phyloP scores from a whole-genome alignment of 2,329 filamentous ascomycete species.

The Cyphellophora attinorum region DNA sequence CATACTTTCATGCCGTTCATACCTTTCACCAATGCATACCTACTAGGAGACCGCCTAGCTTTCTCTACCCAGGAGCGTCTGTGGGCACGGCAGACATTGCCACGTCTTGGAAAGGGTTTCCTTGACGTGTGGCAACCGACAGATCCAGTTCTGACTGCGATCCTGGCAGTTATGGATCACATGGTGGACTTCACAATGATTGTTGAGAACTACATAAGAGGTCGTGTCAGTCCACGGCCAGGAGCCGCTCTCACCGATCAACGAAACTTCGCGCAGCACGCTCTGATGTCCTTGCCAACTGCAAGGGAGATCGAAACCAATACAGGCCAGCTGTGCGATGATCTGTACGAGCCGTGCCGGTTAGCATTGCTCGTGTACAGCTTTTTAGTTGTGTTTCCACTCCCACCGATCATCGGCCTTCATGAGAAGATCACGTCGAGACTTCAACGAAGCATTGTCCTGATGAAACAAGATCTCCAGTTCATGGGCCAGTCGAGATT shows the following conservation, averaged over 20 bases:
- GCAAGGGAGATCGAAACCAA: conserved; percentile 12
- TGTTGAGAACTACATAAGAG: conserved; percentile 17
- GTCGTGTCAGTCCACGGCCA: conserved; percentile 11
- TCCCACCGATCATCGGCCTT: conserved; percentile 26
- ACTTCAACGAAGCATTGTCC: conserved; percentile 18
- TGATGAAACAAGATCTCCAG: background rate
- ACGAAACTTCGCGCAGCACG: conserved; percentile 28
- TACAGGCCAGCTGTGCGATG: conserved; percentile 19
- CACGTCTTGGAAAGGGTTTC: conserved; percentile 15
- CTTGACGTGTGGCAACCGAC: conserved; percentile 6
- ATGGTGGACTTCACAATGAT: conserved; percentile 22
- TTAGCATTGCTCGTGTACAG: conserved; percentile 26
- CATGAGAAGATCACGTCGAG: conserved; percentile 20
- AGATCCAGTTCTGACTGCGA: conserved; percentile 5
- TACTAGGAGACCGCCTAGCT: conserved; percentile 5
- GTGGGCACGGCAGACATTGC: background rate
- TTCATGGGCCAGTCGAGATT: conserved; percentile 7
- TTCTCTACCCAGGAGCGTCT: conserved; percentile 3
- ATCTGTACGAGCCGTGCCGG: conserved; percentile 21
- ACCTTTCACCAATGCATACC: conserved; percentile 9
- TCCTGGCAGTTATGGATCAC: conserved; percentile 23
- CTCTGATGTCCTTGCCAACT: conserved; percentile 22
- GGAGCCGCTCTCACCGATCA: conserved; percentile 24
- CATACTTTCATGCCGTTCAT: conserved; percentile 17
- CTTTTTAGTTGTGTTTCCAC: conserved; percentile 28